Evolutionary conservation across 164 flowering plant species (phyloP).

Genomic region (Tetrastigma voinierianum): DNA sequence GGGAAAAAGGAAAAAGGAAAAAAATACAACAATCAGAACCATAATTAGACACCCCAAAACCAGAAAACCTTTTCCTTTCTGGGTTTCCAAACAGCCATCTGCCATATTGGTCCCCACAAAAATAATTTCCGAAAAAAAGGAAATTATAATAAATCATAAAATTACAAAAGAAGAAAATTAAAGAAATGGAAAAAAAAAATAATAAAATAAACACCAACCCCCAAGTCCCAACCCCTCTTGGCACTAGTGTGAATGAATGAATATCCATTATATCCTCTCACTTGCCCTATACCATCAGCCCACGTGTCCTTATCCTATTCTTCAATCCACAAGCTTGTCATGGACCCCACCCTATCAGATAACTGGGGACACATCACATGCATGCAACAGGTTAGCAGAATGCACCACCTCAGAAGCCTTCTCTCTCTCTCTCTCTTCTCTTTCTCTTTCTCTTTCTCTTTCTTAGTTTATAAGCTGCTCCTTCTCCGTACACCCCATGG

Average conservation of each 20-base stretch:
- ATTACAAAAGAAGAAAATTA: no score
- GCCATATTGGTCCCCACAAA: neutral
- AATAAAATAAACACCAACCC: neutral
- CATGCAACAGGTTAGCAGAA: slow-evolving; percentile 5
- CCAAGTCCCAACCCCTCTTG: neutral
- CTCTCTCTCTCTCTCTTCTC: neutral
- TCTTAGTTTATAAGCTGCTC: slow-evolving; percentile 21
- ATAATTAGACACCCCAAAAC: no score
- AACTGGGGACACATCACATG: slow-evolving; percentile 23
- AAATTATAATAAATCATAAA: no score
- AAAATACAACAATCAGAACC: no score
- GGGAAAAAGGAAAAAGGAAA: no score
- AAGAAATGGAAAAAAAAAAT: neutral
- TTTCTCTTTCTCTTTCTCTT: no score
- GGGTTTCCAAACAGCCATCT: neutral
- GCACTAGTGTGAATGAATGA: neutral
- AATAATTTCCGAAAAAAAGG: neutral
- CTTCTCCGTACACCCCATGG: slow-evolving; percentile 20
- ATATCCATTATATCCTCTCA: no score
- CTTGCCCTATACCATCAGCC: neutral
- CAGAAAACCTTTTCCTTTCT: no score
- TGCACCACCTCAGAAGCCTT: neutral
- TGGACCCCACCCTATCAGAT: slow-evolving; percentile 4
- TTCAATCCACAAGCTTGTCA: neutral
- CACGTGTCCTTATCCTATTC: slow-evolving; percentile 8